phyloP scores from a whole-genome alignment of 768 basidiomycete species.

The Tricholoma saponaceum region DNA sequence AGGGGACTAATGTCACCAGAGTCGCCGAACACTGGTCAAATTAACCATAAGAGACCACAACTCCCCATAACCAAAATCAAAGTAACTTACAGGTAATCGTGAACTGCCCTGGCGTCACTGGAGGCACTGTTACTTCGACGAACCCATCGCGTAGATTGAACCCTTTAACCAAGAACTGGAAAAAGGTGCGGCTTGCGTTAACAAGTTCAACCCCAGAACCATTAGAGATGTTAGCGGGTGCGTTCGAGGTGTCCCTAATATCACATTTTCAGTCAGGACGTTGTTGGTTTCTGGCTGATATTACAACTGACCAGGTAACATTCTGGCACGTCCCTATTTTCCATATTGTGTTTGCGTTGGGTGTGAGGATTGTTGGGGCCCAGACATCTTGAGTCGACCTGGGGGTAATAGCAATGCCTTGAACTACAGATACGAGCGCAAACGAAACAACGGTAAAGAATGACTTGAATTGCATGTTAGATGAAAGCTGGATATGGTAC shows the following conservation, averaged over 20 bases:
- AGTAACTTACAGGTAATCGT: conserved; percentile 38
- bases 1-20: conserved; percentile 39
- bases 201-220: conserved; percentile 23
- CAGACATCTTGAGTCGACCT: conserved; percentile 27
- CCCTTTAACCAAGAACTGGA: conserved; percentile 22
- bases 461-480: conserved; percentile 18
- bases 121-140: conserved; percentile 33
- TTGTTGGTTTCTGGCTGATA: neutral
- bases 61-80: neutral
- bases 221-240: conserved; percentile 41
- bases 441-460: conserved; percentile 22
- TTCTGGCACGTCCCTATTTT: conserved; percentile 19
- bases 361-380: conserved; percentile 24
- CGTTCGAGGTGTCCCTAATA: conserved; percentile 35
- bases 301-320: conserved; percentile 26
- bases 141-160: conserved; percentile 34
- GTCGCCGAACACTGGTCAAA: conserved; percentile 40
- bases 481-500: neutral
- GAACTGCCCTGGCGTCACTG: conserved; percentile 29
- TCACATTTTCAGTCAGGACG: neutral
- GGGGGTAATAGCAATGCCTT: conserved; percentile 14
- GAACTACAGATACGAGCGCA: conserved; percentile 20
- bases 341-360: conserved; percentile 25
- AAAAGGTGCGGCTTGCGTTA: neutral
- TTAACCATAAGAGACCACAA: neutral